phyloP scores from a whole-genome alignment of 441 rosid genomes.

The Isatis lusitanica region DNA sequence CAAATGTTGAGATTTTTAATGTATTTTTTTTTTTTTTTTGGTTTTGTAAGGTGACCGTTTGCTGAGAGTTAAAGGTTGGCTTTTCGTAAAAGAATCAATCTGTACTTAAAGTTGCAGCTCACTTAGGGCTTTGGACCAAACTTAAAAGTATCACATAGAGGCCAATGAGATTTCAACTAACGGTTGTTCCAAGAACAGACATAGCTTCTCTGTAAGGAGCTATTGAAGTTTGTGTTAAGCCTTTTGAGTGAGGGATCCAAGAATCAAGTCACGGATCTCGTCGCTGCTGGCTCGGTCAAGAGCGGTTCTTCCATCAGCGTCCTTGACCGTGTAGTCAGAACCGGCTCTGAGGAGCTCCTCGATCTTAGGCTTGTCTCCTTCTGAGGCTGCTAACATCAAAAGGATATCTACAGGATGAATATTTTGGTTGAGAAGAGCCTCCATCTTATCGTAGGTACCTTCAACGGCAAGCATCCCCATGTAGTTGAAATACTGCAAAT shows the following conservation, averaged over 20 bases:
- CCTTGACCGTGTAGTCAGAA: conserved; percentile 61
- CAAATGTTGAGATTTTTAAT: background rate
- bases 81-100: conserved; percentile 14
- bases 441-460: conserved; percentile 88
- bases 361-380: conserved; percentile 79
- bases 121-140: conserved; percentile 12
- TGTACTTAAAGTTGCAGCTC: conserved; percentile 3
- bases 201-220: background rate
- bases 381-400: conserved; percentile 72
- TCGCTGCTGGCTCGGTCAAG: conserved; percentile 58
- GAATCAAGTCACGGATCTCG: conserved; percentile 67
- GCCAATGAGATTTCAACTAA: background rate
- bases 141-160: conserved; percentile 6
- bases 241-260: conserved; percentile 56
- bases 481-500: conserved; percentile 80
- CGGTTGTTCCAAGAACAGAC: conserved; percentile 1
- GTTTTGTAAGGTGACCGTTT: background rate
- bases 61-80: background rate
- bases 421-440: conserved; percentile 69
- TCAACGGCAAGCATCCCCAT: conserved; percentile 96
- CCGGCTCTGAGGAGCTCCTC: conserved; percentile 87
- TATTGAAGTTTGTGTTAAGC: conserved; percentile 40
- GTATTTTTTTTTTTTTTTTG: background rate
- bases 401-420: conserved; percentile 92
- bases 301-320: conserved; percentile 78